Conservation (phyloP, 116 monocot species). For the Trichopus zeylanicus region DNA sequence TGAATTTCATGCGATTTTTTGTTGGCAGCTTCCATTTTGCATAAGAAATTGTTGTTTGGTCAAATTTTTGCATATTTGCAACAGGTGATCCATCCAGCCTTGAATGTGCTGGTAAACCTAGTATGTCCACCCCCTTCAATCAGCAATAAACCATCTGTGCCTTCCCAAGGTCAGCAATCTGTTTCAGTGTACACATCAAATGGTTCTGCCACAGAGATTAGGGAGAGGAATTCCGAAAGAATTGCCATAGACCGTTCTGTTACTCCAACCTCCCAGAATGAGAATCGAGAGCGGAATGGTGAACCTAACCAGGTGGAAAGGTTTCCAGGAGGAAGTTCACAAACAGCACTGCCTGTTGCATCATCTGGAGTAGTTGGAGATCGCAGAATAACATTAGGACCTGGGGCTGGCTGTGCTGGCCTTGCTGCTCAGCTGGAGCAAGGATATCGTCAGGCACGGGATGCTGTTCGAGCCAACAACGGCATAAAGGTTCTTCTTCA, state of each 20-base stretch:
- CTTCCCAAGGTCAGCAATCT: slow-evolving; percentile 45
- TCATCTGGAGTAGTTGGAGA: slow-evolving; percentile 83
- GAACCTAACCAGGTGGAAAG: slow-evolving; percentile 40
- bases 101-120: slow-evolving; percentile 89
- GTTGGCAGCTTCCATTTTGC: no score
- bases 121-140: slow-evolving; percentile 98
- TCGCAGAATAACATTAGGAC: slow-evolving; percentile 84
- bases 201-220: slow-evolving; percentile 39
- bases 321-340: slow-evolving; percentile 16
- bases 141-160: slow-evolving; percentile 61
- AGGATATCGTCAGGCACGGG: slow-evolving; percentile 88
- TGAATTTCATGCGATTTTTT: not conserved
- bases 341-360: slow-evolving; percentile 14
- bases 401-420: slow-evolving; percentile 89
- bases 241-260: slow-evolving; percentile 25
- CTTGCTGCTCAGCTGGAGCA: slow-evolving; percentile 96
- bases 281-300: slow-evolving; percentile 39
- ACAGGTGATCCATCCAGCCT: slow-evolving; percentile 81
- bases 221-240: slow-evolving; percentile 53
- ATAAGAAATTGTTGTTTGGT: not conserved
- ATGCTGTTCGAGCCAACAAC: slow-evolving; percentile 94
- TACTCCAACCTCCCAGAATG: slow-evolving; percentile 28
- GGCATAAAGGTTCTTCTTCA: slow-evolving; percentile 96
- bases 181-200: slow-evolving; percentile 20
- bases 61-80: slow-evolving; percentile 2